A percentile compares a stretch with the other conserved stretches of the same genome.
phyloP scores from a whole-genome alignment of 2,329 filamentous ascomycete genomes.

The Drechslerella dactyloides region DNA sequence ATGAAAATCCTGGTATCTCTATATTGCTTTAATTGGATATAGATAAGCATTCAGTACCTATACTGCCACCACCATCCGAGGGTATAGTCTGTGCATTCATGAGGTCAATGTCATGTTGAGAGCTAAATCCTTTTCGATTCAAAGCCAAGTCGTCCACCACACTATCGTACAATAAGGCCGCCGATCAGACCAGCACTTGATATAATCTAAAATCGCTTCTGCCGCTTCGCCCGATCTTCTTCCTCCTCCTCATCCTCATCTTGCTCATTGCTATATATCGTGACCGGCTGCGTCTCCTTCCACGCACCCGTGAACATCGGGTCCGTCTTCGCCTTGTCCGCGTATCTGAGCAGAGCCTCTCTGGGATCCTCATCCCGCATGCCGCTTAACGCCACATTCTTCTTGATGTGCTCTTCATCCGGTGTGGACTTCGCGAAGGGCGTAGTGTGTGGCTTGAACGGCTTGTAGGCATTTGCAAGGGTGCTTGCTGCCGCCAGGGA shows the following conservation, averaged over 20 bases:
- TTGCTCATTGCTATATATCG: conserved; percentile 86
- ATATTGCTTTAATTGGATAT: too few species aligned
- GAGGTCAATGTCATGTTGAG: too few species aligned
- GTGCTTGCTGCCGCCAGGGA: conserved; percentile 29
- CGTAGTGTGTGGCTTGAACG: conserved; percentile 82
- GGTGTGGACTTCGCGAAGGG: conserved; percentile 90
- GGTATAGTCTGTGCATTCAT: too few species aligned
- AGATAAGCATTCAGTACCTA: too few species aligned
- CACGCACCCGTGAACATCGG: conserved; percentile 94
- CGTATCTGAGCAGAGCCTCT: conserved; percentile 93
- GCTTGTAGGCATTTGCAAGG: conserved; percentile 57
- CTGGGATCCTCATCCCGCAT: conserved; percentile 97
- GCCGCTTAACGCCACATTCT: conserved; percentile 84
- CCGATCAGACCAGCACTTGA: background rate
- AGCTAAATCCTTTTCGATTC: background rate
- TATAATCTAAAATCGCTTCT: conserved; percentile 19
- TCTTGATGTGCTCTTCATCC: conserved; percentile 84
- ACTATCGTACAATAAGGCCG: conserved; percentile 25
- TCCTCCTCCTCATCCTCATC: conserved; percentile 76
- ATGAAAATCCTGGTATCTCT: too few species aligned
- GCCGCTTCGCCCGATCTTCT: conserved; percentile 68
- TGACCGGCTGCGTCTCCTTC: conserved; percentile 87
- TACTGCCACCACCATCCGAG: too few species aligned
- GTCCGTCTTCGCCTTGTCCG: conserved; percentile 88
- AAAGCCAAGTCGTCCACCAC: background rate